Conservation (phyloP, 768 basidiomycete species). For the Agaricus subrufescens region DNA sequence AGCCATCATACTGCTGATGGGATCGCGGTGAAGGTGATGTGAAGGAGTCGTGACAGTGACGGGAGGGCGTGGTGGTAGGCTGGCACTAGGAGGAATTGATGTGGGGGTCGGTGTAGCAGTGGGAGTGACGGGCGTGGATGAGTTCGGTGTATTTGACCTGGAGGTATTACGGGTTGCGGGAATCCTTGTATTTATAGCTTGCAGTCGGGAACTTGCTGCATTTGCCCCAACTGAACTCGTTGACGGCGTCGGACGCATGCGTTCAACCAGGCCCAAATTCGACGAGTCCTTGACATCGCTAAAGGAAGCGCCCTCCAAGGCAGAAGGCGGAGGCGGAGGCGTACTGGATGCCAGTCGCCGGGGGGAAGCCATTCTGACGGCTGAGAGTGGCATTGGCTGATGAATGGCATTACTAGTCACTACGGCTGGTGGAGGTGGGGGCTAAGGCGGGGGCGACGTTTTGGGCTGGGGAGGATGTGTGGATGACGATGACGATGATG, state of each 20-base stretch:
- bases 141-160: background rate
- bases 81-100: background rate
- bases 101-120: background rate
- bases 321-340: no score
- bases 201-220: background rate
- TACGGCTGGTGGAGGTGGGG: background rate
- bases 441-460: conserved; percentile 4
- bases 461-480: conserved; percentile 1
- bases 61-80: background rate
- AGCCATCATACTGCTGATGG: conserved; percentile 2
- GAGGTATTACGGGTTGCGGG: background rate
- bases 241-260: no score
- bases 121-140: background rate
- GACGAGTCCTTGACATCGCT: no score
- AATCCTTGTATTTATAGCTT: background rate
- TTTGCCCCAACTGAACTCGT: background rate
- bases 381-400: background rate
- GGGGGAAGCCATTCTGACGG: background rate
- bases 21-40: background rate
- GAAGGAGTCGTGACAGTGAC: background rate
- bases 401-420: background rate
- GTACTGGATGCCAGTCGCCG: background rate
- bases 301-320: no score
- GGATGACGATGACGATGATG: background rate
- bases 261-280: no score